Base-by-base conservation (phyloP, 2,329 filamentous ascomycete genomes). In the Leptographium galeiforme region DNA sequence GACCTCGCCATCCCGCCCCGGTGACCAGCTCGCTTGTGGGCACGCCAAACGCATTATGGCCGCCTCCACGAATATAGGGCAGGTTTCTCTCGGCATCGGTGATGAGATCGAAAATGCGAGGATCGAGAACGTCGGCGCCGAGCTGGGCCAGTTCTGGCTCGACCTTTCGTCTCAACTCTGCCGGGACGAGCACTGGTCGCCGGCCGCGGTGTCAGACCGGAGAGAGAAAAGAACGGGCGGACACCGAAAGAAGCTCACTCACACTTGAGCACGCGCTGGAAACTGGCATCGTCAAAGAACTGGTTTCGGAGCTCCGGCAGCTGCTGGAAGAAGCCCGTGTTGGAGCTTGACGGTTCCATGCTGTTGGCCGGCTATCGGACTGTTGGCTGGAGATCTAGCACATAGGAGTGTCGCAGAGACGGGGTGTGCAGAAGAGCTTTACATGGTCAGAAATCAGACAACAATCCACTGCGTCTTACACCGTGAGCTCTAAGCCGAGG, bases 61-160 rank as follows among this genome's bases (percentile, higher is more conserved):
- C 75, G 44, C 73, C 73, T 4, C 75, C 75, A 48, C 68, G 70
- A 8, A 87, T 65, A 36, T 79, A 78, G 0, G 83, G 82, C 46
- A 77, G 74, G 57, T 85, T 82, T 44, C 69, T 72, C 64, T 88
- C 84, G 0, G 84, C 78, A 62, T 87, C 80, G 0, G 77, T 76
- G 18, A 84, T 65, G 66, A 73, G 78, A 57, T 72, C 63, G 46
- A 85, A 74, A n/a, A 82, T 67, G 47, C 72, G 63, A 19, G 74
- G 71, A 0, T 74, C 72, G 30, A 85, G 65, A 11, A 81, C 76
- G 33, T 76, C 70, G 18, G 73, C 64, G 45, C 73, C 78, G 34
- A 82, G 70, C 10, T 66, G 61, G 8, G 68, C 64, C 13, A 79
- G 65, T 53, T 77, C 74, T 2, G 68, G 64, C 49, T 67, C 64